Percentiles rank a stretch among this genome's conserved stretches.
phyloP scores from a whole-genome alignment of 371 early-diverging fungal species.

The Syncephalastrum racemosum region DNA sequence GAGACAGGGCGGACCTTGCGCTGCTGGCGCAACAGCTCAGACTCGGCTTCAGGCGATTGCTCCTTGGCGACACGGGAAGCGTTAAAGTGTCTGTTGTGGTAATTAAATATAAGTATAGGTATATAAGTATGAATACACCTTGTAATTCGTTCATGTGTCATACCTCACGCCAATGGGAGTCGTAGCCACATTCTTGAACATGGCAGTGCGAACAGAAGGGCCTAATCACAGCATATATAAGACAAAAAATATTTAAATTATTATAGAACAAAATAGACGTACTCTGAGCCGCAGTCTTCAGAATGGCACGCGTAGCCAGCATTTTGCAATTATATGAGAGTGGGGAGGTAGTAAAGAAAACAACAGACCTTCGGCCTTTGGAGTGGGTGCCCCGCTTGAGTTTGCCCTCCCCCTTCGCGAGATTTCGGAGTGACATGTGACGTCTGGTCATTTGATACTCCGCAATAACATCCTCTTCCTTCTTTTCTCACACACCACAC shows the following conservation, averaged over 20 bases:
- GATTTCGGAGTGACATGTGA: too few species aligned
- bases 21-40: conserved; percentile 57
- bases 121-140: neutral
- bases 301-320: conserved; percentile 48
- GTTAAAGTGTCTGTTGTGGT: conserved; percentile 37
- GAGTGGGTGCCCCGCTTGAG: too few species aligned
- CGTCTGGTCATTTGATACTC: too few species aligned
- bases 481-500: too few species aligned
- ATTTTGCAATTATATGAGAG: conserved; percentile 16
- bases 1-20: conserved; percentile 79
- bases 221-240: conserved; percentile 20
- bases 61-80: conserved; percentile 27
- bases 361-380: too few species aligned
- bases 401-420: too few species aligned
- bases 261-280: conserved; percentile 6
- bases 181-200: conserved; percentile 40
- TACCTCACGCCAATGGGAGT: conserved; percentile 43
- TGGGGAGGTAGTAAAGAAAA: conserved; percentile 10
- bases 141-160: neutral
- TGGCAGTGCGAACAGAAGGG: conserved; percentile 28
- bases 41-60: conserved; percentile 51
- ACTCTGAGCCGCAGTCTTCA: conserved; percentile 50
- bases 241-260: neutral
- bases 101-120: conserved; percentile 2
- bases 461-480: too few species aligned